These are phyloP conservation scores for Adansonia grandidieri DNA, from an alignment of 441 rosid genomes.

Conservation along the genomic window DNA sequence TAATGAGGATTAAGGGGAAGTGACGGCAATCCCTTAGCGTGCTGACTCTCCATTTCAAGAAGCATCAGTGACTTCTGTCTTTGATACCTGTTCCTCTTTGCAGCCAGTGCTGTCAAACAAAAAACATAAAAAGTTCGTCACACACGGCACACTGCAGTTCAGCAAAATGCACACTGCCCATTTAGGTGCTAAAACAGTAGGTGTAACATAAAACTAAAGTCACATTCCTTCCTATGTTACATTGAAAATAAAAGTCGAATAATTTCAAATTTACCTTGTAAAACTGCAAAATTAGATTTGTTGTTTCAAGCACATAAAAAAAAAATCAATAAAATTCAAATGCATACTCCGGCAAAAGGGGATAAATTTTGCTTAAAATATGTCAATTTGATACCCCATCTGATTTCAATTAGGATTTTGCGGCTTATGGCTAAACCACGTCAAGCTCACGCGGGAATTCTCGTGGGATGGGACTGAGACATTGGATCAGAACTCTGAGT, in stretches of 20 bases:
- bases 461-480: no score
- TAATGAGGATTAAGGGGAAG: constrained; percentile 66
- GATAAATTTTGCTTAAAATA: background rate
- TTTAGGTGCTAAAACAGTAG: background rate
- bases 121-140: background rate
- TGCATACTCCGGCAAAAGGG: background rate
- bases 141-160: background rate
- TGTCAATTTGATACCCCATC: background rate
- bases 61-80: constrained; percentile 91
- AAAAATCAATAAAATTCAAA: background rate
- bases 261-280: background rate
- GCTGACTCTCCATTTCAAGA: constrained; percentile 96
- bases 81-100: constrained; percentile 90
- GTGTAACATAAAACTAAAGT: background rate
- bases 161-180: background rate
- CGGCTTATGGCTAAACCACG: no score
- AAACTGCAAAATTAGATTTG: background rate
- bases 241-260: background rate
- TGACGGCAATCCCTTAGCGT: constrained; percentile 82
- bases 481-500: no score
- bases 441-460: no score
- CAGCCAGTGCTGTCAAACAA: constrained; percentile 61
- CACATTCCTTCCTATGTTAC: background rate
- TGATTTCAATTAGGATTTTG: no score
- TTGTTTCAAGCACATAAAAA: no score